Base-by-base conservation (phyloP, 2,329 filamentous ascomycete genomes). In the Botrytis fabae region DNA sequence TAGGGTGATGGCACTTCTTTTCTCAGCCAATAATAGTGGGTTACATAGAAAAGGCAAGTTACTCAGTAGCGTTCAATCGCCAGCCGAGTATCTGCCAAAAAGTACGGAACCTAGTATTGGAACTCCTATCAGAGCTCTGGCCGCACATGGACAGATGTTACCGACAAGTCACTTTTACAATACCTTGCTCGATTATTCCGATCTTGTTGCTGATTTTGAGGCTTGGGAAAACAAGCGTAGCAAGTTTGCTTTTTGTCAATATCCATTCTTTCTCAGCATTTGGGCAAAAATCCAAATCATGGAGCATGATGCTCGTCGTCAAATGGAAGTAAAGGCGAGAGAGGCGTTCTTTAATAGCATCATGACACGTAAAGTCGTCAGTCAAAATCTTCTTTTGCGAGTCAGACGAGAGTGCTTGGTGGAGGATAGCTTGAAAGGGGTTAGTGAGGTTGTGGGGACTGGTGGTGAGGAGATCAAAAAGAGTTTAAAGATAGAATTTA, bases 261-360 rank as follows among this genome's bases (percentile, higher is more conserved):
- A 97, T 78, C 94, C 95, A 0, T 97, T 97, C 79, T 91, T 97
- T 77, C 85, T 98, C 59, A 97, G 94, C 75, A 94, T 98, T 76
- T 95, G 93, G 85, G 92, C 94, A 42, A 98, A 98, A 82, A 97
- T 96, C 73, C 92, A 92, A 76, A 95, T 97, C 64, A 85, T 97
- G 78, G 94, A 97, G 79, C 89, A 97, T 78, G 95, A 98, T 81
- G 93, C 94, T 12, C 89, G 91, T 75, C 89, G 94, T 12, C 94
- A 97, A 81, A 97, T 97, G 94, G 91, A 94, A 79, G 90, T 89
- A 75, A 95, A 94, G 81, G 94, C 94, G 16, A 88, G 94, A 68
- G 93, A 97, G 80, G 94, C 94, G 3, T 97, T 97, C 81, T 97
- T 97, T 79, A 92, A 95, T 81, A 95, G 92, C 80, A 94, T 98